Conservation (phyloP, 371 early-diverging fungal species). For the Mucor mucedo region DNA sequence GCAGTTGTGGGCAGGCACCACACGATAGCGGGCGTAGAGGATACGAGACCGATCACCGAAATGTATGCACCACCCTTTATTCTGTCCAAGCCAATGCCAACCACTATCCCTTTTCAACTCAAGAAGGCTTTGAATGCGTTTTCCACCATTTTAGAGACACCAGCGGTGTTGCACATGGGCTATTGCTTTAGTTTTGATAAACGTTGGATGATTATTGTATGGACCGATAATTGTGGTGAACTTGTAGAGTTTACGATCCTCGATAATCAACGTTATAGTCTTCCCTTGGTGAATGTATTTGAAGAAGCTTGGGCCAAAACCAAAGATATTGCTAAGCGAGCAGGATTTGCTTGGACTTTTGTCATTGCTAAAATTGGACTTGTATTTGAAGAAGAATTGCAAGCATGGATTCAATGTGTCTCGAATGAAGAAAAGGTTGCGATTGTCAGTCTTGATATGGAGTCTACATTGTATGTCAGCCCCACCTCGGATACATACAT, state of each 20-base stretch:
- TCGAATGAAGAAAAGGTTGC: conserved; percentile 42
- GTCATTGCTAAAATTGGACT: conserved; percentile 53
- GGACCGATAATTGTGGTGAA: conserved; percentile 67
- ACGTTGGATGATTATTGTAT: conserved; percentile 61
- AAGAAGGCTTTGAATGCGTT: conserved; percentile 35
- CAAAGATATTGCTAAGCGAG: conserved; percentile 31
- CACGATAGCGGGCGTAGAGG: neutral
- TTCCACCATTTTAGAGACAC: conserved; percentile 38
- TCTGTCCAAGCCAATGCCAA: conserved; percentile 50
- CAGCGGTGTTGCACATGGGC: conserved; percentile 57
- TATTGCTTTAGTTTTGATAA: conserved; percentile 64
- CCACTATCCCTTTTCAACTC: conserved; percentile 46
- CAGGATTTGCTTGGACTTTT: conserved; percentile 49
- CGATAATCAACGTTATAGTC: conserved; percentile 10
- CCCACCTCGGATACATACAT: neutral
- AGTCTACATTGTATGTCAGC: conserved; percentile 46
- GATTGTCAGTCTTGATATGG: conserved; percentile 56
- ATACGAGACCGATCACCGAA: conserved; percentile 23
- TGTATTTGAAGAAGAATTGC: conserved; percentile 48
- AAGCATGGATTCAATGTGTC: conserved; percentile 48
- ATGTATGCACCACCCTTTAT: conserved; percentile 62
- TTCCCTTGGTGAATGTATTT: conserved; percentile 24
- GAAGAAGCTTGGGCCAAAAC: conserved; percentile 53
- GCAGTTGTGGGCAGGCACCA: conserved; percentile 35
- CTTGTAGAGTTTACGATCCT: conserved; percentile 52